Evolutionary conservation across 192 early-diverging fungal species (phyloP).

Genomic region (Gaertneriomyces semiglobifer): DNA sequence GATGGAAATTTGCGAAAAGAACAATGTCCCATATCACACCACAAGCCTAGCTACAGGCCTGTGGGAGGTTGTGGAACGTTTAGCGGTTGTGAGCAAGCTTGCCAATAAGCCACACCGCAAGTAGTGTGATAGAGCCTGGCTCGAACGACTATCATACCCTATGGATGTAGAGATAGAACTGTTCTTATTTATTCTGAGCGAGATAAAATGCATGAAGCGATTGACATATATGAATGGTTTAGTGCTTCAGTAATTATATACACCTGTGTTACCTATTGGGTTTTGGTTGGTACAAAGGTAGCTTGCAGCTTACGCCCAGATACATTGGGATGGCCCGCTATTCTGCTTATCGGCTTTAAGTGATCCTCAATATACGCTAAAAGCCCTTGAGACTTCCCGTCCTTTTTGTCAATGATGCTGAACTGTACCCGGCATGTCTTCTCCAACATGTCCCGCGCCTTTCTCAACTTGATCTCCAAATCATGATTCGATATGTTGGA

Average conservation of each 20-base stretch:
- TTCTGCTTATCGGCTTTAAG: neutral
- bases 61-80: constrained; percentile 55
- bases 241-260: too few relatives aligned
- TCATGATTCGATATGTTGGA: constrained; percentile 22
- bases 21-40: constrained; percentile 60
- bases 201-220: too few relatives aligned
- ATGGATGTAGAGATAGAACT: too few relatives aligned
- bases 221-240: too few relatives aligned
- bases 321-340: too few relatives aligned
- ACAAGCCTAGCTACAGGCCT: constrained; percentile 61
- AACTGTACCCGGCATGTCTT: constrained; percentile 7
- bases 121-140: neutral
- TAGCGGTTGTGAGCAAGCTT: constrained; percentile 44
- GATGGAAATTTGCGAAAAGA: constrained; percentile 63
- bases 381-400: constrained; percentile 1
- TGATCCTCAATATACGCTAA: neutral
- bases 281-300: too few relatives aligned
- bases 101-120: constrained; percentile 29
- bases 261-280: too few relatives aligned
- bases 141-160: too few relatives aligned
- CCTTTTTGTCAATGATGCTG: constrained; percentile 13
- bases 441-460: constrained; percentile 13
- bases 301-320: too few relatives aligned
- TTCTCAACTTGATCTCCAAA: constrained; percentile 21
- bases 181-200: too few relatives aligned